Evolutionary conservation across 2,329 filamentous ascomycete species (phyloP).

Genomic region (Penicillium sp.): DNA sequence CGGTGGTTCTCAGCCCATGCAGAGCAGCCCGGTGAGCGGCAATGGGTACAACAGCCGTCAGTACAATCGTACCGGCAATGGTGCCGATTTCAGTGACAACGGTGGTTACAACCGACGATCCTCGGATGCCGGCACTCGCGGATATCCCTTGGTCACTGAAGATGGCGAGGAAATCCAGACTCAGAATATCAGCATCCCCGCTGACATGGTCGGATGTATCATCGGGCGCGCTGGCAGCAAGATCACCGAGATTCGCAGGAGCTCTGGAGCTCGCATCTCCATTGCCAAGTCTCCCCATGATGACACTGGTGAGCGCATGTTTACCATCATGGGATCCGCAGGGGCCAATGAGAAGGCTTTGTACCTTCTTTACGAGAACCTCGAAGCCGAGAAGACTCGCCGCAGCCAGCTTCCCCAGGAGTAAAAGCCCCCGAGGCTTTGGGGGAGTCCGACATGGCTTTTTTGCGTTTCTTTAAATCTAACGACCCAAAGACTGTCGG

Average conservation of each 20-base stretch:
- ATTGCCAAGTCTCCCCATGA: slow-evolving; percentile 97
- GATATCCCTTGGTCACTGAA: slow-evolving; percentile 83
- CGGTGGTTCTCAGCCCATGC: slow-evolving; percentile 49
- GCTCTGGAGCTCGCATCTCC: slow-evolving; percentile 91
- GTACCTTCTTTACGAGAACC: slow-evolving; percentile 95
- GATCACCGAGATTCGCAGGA: slow-evolving; percentile 98
- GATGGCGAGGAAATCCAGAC: slow-evolving; percentile 97
- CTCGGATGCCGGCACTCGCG: slow-evolving; percentile 72
- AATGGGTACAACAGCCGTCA: slow-evolving; percentile 58
- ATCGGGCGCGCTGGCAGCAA: slow-evolving; percentile 93
- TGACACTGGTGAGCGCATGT: slow-evolving; percentile 97
- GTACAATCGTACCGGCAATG: slow-evolving; percentile 90
- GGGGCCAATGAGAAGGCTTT: slow-evolving; percentile 93
- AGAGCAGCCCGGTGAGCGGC: slow-evolving; percentile 47
- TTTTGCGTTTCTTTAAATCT: slow-evolving; percentile 22
- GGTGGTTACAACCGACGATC: slow-evolving; percentile 72
- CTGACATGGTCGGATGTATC: slow-evolving; percentile 99
- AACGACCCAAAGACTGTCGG: slow-evolving; percentile 28
- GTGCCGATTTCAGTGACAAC: slow-evolving; percentile 91
- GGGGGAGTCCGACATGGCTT: slow-evolving; percentile 17
- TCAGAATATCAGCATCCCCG: slow-evolving; percentile 98
- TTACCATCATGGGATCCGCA: slow-evolving; percentile 95
- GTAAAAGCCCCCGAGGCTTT: slow-evolving; percentile 30
- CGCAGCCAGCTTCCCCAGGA: slow-evolving; percentile 71
- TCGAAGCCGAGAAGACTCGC: slow-evolving; percentile 98